Percentiles rank a stretch among this genome's conserved stretches.
phyloP scores from a whole-genome alignment of 345 rosid species.

The Linum lewisii region DNA sequence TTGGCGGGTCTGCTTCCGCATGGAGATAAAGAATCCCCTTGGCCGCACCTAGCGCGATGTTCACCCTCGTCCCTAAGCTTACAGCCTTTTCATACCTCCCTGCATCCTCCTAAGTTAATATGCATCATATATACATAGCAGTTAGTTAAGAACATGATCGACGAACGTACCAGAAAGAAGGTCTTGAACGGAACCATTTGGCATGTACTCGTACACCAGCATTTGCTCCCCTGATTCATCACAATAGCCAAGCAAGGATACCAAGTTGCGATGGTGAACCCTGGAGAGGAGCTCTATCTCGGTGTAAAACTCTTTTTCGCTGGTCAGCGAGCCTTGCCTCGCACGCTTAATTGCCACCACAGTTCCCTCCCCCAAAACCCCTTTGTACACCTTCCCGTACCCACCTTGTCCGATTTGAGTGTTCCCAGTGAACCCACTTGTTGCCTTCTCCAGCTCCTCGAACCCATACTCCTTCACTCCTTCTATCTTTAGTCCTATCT shows the following conservation, averaged over 20 bases:
- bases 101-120: background rate
- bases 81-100: constrained; percentile 21
- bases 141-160: no score
- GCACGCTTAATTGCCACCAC: constrained; percentile 51
- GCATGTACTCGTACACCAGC: constrained; percentile 48
- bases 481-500: constrained; percentile 28
- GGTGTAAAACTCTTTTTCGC: constrained; percentile 39
- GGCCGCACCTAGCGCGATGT: constrained; percentile 39
- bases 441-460: constrained; percentile 33
- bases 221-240: constrained; percentile 43
- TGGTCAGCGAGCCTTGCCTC: constrained; percentile 32
- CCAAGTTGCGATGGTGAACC: constrained; percentile 56
- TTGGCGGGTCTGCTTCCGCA: constrained; percentile 46
- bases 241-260: constrained; percentile 46
- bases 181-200: constrained; percentile 41
- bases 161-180: constrained; percentile 30
- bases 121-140: no score
- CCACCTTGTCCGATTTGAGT: constrained; percentile 44
- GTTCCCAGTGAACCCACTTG: constrained; percentile 22
- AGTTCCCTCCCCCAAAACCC: constrained; percentile 31
- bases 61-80: constrained; percentile 24
- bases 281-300: constrained; percentile 42
- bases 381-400: constrained; percentile 47
- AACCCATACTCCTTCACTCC: constrained; percentile 34
- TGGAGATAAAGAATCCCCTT: constrained; percentile 45